These are phyloP conservation scores for Byssochlamys sp. DNA, from an alignment of 2,329 filamentous ascomycete genomes.

Conservation along the genomic window DNA sequence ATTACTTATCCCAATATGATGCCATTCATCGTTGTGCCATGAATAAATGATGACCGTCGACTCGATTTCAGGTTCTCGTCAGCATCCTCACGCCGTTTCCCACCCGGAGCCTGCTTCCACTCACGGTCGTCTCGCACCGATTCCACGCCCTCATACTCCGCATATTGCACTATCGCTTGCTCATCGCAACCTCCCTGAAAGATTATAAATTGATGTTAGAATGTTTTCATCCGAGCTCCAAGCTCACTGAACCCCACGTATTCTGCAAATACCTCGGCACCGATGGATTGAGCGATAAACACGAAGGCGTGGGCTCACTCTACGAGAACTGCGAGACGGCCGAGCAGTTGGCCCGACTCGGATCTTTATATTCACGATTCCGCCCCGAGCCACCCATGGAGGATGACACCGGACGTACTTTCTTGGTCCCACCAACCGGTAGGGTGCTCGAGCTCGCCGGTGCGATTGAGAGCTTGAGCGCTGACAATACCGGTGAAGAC, in stretches of 20 bases:
- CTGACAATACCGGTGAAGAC: not conserved
- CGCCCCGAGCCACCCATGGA: constrained; percentile 52
- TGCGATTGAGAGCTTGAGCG: constrained; percentile 15
- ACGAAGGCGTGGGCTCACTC: constrained; percentile 30
- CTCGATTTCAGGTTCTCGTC: constrained; percentile 40
- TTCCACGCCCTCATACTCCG: constrained; percentile 55
- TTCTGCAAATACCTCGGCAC: constrained; percentile 60
- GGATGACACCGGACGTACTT: constrained; percentile 5
- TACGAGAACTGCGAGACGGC: constrained; percentile 22
- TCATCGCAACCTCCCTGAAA: constrained; percentile 48
- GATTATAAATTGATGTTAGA: constrained; percentile 64
- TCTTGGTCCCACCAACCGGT: not conserved
- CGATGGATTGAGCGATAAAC: constrained; percentile 44
- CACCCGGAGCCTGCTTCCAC: constrained; percentile 45
- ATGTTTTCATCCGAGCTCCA: constrained; percentile 64
- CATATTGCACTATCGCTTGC: constrained; percentile 55
- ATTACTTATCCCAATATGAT: not conserved
- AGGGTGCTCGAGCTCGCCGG: constrained; percentile 16
- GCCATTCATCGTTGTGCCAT: not conserved
- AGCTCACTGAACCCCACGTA: constrained; percentile 59
- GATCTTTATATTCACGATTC: constrained; percentile 60
- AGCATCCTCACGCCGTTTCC: constrained; percentile 41
- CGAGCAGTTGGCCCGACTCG: constrained; percentile 39
- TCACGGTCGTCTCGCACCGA: constrained; percentile 52
- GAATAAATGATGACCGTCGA: not conserved